Base-by-base conservation (phyloP, 345 rosid genomes). In the Citrus inodora region DNA sequence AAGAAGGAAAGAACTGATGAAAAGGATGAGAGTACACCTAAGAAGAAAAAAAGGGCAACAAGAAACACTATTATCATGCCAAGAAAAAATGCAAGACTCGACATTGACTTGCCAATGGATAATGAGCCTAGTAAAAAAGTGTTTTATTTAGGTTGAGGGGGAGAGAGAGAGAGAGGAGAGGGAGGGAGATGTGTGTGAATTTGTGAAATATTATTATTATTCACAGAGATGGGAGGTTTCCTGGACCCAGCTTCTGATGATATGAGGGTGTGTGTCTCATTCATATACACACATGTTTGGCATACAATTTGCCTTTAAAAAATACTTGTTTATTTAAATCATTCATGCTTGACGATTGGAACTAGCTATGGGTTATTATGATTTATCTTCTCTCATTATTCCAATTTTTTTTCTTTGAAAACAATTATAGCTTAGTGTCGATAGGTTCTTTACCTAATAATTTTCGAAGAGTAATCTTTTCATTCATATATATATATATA, bases 161-260 rank as follows among this genome's bases (percentile, higher is more conserved):
- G 11, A 27, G 80, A 76, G 66, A 25, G 73, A 67, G 75, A 62
- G 75, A 74, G 79, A 66, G 82, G 74, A 62, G 74, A 72, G 81
- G 72, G 70, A 17, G 56, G 83, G 60, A 48, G 86, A 79, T 81
- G 77, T 80, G 82, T 53, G 81, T 70, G 69, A 48, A 74, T 53
- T 30, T 64, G 82, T 60, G 84, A 56, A 78, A 85, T 78, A 83
- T 83, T 53, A 53, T 78, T 82, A 46, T 46, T 46, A 46, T 46
- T 46, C 51, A 46, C 77, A 79, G 40, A 67, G 55, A 78, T 40
- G 64, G 82, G 85, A 82, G 83, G 80, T 77, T 82, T 86, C 82
- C 7, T 76, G 88, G 90, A 82, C 87, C 92, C 87, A 79, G 81
- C 87, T 73, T 78, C 65, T 76, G 67, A 17, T 17, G 58, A 72